Base-by-base conservation (phyloP, 805 yeast genomes). In the Teunomyces panamensis region DNA sequence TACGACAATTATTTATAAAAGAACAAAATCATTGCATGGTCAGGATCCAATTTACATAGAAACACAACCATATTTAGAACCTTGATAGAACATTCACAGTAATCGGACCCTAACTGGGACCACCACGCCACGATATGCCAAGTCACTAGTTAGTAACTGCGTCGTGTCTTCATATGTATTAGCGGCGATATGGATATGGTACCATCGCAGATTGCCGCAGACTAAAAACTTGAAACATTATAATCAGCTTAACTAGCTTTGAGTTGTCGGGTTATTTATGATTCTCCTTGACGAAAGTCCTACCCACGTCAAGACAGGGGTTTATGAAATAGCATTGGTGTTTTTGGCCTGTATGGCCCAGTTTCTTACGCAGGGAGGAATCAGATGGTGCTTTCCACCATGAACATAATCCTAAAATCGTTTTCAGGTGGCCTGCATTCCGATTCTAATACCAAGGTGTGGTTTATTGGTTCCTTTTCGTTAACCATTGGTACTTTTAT, bases 401-500 rank as follows among this genome's bases (percentile, higher is more conserved):
- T 70, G 75, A 68, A 69, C 46, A 60, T 66, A 10, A 59, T 70
- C 6, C 44, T 64, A 14, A 58, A 61, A 13, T 59, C 69, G 5
- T 67, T 68, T 44, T 50, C 56, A 4, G 20, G 20, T 11, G 39
- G 42, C 9, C 29, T 17, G 20, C 13, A 5, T 5, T 41, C 44
- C 17, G 46, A 49, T 20, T 28, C 24, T 30, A 47, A 53, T 9
- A 39, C 34, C 14, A 42, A 46, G n/a, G 56, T 53, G 8, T 53
- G 95, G 94, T 80, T 81, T 58, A 75, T 82, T 73, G 89, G 90
- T 1, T 78, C 88, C 0, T 85, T 80, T 59, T 82, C 89, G 0
- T 64, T 87, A 46, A 80, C 89, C 0, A 79, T 85, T 4, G 92
- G 92, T 9, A 84, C 92, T 0, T 81, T 86, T 51, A 85, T 87